phyloP scores from a whole-genome alignment of 1,139 yeast species.

The Hanseniaspora sp. region DNA sequence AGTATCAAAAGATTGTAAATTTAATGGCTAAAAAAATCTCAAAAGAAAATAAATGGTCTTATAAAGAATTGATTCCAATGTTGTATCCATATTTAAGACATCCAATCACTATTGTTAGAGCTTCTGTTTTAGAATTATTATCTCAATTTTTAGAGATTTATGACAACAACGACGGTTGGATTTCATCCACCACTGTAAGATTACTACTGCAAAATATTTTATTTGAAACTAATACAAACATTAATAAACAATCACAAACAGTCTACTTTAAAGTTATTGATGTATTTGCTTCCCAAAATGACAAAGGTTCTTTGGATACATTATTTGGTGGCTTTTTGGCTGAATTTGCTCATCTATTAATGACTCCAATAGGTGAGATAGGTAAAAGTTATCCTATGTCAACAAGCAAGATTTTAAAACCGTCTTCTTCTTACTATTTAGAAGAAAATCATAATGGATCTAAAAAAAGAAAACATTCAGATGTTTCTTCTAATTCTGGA shows the following conservation, averaged over 20 bases:
- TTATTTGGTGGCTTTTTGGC: conserved; percentile 44
- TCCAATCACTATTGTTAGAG: conserved; percentile 83
- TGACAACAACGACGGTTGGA: conserved; percentile 67
- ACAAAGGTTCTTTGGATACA: conserved; percentile 36
- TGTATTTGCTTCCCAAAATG: conserved; percentile 34
- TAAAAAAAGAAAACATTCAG: conserved; percentile 36
- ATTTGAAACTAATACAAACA: conserved; percentile 75
- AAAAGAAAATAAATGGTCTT: conserved; percentile 38
- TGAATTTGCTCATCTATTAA: conserved; percentile 56
- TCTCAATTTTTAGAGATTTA: conserved; percentile 63
- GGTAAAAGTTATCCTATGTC: conserved; percentile 83
- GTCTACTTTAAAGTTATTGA: conserved; percentile 51
- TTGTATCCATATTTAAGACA: conserved; percentile 88
- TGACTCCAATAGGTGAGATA: conserved; percentile 93
- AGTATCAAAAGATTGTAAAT: conserved; percentile 65
- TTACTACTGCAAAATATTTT: conserved; percentile 75
- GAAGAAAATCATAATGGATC: conserved; percentile 21
- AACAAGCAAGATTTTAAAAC: conserved; percentile 57
- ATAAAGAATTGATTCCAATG: conserved; percentile 74
- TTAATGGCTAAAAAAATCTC: conserved; percentile 55
- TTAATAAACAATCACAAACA: conserved; percentile 49
- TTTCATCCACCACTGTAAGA: conserved; percentile 59
- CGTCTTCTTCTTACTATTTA: conserved; percentile 40
- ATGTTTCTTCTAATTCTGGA: conserved; percentile 27
- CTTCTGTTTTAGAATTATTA: conserved; percentile 74